Base-by-base conservation (phyloP, 2,329 filamentous ascomycete genomes). In the Ascochyta koolunga region DNA sequence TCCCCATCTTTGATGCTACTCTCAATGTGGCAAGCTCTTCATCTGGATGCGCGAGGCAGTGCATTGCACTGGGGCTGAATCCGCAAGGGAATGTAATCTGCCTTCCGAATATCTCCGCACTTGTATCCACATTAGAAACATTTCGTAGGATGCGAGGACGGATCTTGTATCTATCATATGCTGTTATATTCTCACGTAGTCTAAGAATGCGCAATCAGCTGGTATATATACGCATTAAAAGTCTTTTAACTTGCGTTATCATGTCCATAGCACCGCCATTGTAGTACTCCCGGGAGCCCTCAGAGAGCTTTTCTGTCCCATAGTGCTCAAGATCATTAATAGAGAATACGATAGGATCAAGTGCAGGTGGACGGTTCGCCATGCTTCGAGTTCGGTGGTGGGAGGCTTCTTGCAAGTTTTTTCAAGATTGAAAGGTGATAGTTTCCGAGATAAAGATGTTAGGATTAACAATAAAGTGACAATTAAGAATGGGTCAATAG, bases 1-100 rank as follows among this genome's bases (percentile, higher is more conserved):
- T 78, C 1, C 79, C 77, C 1, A 86, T 75, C 22, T 83, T 80
- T 4, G 80, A 79, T 54, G 85, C 88, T 1, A 83, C 85, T 18
- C 78, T 74, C 0, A 87, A 85, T 0, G 84, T 80, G 0, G 84
- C 87, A 0, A 80, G 74, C 63, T 91, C 88, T 16, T 81, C 83
- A 60, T 89, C 84, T 0, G 78, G 69, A 60, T 91, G 86, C 65
- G 88, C 86, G 22, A 89, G 82, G 1, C 76, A 75, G 60, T 90
- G 86, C 1, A 89, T 85, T 1, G 88, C 87, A 1, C 90, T 77
- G 0, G 88, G 88, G 4, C 68, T 68, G 22, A 76, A 65, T 42
- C 76, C 74, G 18, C 77, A 66, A 5, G 76, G 76, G 38, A 77
- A 56, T 0, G 63, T 59, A 5, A 61, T 61, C 39, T 74, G 73